These are phyloP conservation scores for Backusella circina DNA, from an alignment of 192 early-diverging fungal species.

Conservation along the genomic window DNA sequence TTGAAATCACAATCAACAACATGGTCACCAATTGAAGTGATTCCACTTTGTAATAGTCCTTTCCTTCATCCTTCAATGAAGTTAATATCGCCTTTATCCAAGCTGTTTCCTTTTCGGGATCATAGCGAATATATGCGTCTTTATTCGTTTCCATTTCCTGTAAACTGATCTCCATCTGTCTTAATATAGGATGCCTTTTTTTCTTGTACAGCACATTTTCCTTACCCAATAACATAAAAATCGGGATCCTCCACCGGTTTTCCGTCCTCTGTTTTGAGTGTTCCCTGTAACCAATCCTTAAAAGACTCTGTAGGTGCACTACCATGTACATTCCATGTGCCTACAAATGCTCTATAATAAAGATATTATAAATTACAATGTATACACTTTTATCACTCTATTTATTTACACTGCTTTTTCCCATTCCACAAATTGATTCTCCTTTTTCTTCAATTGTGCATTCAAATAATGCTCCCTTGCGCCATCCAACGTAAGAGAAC, in stretches of 20 bases:
- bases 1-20: slow-evolving; percentile 79
- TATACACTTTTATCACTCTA: background rate
- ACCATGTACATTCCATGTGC: slow-evolving; percentile 93
- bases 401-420: slow-evolving; percentile 25
- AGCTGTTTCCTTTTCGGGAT: slow-evolving; percentile 76
- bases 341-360: slow-evolving; percentile 61
- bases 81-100: slow-evolving; percentile 76
- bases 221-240: slow-evolving; percentile 70
- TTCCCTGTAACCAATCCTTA: slow-evolving; percentile 58
- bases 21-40: slow-evolving; percentile 90
- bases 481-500: background rate
- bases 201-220: background rate
- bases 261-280: slow-evolving; percentile 36
- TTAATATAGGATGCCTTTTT: background rate
- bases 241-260: slow-evolving; percentile 44
- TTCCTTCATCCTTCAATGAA: slow-evolving; percentile 50
- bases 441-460: slow-evolving; percentile 25
- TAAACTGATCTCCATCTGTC: slow-evolving; percentile 50
- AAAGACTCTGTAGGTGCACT: slow-evolving; percentile 55
- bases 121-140: slow-evolving; percentile 82
- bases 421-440: slow-evolving; percentile 38
- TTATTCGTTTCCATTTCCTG: slow-evolving; percentile 89
- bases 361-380: background rate
- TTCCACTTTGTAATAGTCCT: slow-evolving; percentile 61
- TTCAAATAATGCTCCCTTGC: slow-evolving; percentile 30